Evolutionary conservation across 2,329 filamentous ascomycete genomes (phyloP).

Genomic region (Alternaria metachromatica): DNA sequence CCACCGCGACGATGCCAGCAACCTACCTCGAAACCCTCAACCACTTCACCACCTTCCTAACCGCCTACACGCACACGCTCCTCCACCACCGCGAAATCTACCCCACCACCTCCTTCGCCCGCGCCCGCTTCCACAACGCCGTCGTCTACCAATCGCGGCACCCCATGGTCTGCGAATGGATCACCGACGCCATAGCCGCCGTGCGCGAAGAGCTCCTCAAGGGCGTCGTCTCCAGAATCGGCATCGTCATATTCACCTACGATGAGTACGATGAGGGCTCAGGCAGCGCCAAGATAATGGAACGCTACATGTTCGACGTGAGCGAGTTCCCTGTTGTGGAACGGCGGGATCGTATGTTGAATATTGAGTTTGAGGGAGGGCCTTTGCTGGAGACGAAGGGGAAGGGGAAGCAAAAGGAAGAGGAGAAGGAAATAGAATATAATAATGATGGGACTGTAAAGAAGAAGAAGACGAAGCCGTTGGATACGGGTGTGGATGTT

Average conservation of each 20-base stretch:
- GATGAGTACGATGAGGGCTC: not conserved
- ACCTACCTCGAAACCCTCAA: constrained; percentile 61
- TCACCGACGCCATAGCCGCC: constrained; percentile 78
- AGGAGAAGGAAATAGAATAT: constrained; percentile 13
- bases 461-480: constrained; percentile 15
- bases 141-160: constrained; percentile 86
- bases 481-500: constrained; percentile 38
- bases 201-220: constrained; percentile 71
- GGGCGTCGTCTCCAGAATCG: constrained; percentile 61
- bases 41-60: constrained; percentile 80
- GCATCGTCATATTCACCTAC: constrained; percentile 63
- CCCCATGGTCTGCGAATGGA: constrained; percentile 84
- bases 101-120: constrained; percentile 77
- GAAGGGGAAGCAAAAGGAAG: not conserved
- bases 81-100: constrained; percentile 84
- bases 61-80: constrained; percentile 82
- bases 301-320: constrained; percentile 68
- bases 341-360: constrained; percentile 50
- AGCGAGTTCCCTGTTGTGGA: constrained; percentile 60
- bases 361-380: constrained; percentile 58
- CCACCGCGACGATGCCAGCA: constrained; percentile 28
- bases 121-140: constrained; percentile 81
- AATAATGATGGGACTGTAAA: constrained; percentile 8
- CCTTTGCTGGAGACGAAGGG: not conserved
- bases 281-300: constrained; percentile 58